A percentile compares a stretch with the other conserved stretches of the same genome.
phyloP scores from a whole-genome alignment of 208 protist species.

The Crithidia expoeki region DNA sequence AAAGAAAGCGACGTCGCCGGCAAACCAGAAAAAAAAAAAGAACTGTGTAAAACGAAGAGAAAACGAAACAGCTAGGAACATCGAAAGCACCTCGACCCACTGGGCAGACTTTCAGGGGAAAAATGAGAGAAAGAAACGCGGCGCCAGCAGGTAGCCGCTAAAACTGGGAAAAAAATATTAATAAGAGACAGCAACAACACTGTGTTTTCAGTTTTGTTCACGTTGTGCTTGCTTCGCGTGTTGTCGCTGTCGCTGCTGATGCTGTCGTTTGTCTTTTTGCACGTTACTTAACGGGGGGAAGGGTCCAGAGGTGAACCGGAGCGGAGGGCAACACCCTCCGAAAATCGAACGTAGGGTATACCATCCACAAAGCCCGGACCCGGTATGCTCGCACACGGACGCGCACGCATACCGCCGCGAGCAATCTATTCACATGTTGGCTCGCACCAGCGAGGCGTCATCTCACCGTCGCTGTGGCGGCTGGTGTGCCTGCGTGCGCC shows the following conservation, averaged over 20 bases:
- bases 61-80: background rate
- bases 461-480: background rate
- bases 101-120: background rate
- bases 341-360: too few relatives aligned
- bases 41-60: background rate
- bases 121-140: background rate
- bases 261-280: too few relatives aligned
- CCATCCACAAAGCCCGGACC: background rate
- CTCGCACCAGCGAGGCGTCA: background rate
- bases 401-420: background rate
- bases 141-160: background rate
- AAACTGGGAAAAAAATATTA: background rate
- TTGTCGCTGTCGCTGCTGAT: too few relatives aligned
- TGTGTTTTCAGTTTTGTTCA: background rate
- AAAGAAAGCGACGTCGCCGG: background rate
- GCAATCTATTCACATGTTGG: slow-evolving; percentile 4
- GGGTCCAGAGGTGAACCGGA: too few relatives aligned
- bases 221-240: background rate
- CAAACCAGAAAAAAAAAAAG: background rate
- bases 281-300: too few relatives aligned
- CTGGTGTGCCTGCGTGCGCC: too few relatives aligned
- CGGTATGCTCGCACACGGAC: too few relatives aligned
- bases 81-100: background rate
- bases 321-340: too few relatives aligned
- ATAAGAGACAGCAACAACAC: background rate